Conservation (phyloP, 495 filamentous ascomycete species). For the Glutinoglossum americanum region DNA sequence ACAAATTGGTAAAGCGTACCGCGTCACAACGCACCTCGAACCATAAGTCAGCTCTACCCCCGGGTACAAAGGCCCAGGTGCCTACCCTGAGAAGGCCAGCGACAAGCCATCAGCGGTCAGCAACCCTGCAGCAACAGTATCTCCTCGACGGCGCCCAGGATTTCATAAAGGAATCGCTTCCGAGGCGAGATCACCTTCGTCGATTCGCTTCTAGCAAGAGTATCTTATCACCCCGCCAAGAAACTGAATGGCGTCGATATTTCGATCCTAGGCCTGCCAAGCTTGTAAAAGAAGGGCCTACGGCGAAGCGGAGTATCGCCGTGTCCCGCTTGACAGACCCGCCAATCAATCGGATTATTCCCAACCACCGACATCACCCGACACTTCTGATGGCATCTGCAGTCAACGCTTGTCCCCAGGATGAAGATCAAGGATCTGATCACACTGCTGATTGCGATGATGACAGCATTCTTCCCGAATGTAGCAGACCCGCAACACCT, state of each 20-base stretch:
- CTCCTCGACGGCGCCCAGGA: slow-evolving; percentile 15
- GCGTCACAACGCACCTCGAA: slow-evolving; percentile 30
- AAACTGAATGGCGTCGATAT: background rate
- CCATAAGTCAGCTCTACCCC: slow-evolving; percentile 13
- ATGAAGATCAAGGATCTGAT: background rate
- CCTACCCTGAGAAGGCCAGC: slow-evolving; percentile 51
- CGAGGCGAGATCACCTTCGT: slow-evolving; percentile 5
- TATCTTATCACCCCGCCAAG: background rate
- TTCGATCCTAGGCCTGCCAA: background rate
- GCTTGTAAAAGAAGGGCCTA: background rate
- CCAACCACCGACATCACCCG: background rate
- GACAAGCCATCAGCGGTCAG: slow-evolving; percentile 71
- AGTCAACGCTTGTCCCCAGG: background rate
- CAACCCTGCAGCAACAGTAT: slow-evolving; percentile 35
- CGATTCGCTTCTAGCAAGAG: slow-evolving; percentile 11
- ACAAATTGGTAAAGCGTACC: slow-evolving; percentile 77
- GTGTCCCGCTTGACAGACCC: background rate
- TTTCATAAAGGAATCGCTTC: background rate
- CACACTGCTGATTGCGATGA: background rate
- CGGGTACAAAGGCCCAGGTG: slow-evolving; percentile 29
- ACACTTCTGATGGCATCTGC: slow-evolving; percentile 2
- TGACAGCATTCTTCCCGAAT: background rate
- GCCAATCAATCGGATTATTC: background rate
- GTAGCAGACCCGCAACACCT: slow-evolving; percentile 11
- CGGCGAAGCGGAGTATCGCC: background rate